phyloP scores from a whole-genome alignment of 805 yeast genomes.

The Yamadazyma laniorum region DNA sequence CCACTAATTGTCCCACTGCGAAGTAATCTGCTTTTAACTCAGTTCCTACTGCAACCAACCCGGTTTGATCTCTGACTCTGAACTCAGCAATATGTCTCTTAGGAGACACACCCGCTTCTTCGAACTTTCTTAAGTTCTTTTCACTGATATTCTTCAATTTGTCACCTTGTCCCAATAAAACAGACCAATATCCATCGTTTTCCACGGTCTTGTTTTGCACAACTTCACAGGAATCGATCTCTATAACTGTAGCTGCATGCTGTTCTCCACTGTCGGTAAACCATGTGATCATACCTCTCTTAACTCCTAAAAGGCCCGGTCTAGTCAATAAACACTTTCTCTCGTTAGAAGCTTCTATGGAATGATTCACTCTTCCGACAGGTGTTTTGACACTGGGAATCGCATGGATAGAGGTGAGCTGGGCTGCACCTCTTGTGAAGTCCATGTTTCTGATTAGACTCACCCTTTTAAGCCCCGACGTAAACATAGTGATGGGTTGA shows the following conservation, averaged over 20 bases:
- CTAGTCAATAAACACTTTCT: conserved; percentile 73
- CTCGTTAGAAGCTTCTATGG: conserved; percentile 64
- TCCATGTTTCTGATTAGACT: conserved; percentile 1
- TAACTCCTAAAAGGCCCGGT: conserved; percentile 81
- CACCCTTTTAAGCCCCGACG: conserved; percentile 1
- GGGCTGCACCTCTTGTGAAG: conserved; percentile 28
- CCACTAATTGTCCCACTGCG: conserved; percentile 78
- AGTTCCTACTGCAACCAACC: conserved; percentile 74
- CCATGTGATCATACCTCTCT: conserved; percentile 88
- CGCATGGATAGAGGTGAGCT: conserved; percentile 49
- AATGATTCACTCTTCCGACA: conserved; percentile 54
- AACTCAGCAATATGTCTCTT: conserved; percentile 75
- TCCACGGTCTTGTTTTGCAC: conserved; percentile 63
- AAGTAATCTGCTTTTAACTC: conserved; percentile 82
- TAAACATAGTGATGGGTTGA: conserved; percentile 1
- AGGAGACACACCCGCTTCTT: conserved; percentile 80
- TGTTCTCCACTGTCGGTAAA: conserved; percentile 69
- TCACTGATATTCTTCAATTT: conserved; percentile 56
- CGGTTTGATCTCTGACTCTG: conserved; percentile 64
- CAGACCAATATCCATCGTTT: conserved; percentile 81
- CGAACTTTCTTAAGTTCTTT: conserved; percentile 71
- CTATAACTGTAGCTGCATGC: conserved; percentile 82
- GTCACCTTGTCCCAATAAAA: conserved; percentile 81
- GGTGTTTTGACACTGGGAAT: conserved; percentile 49
- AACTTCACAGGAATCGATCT: conserved; percentile 87